A percentile compares a stretch with the other conserved stretches of the same genome.
phyloP scores from a whole-genome alignment of 768 basidiomycete genomes.

The Pleurotus giganteus region DNA sequence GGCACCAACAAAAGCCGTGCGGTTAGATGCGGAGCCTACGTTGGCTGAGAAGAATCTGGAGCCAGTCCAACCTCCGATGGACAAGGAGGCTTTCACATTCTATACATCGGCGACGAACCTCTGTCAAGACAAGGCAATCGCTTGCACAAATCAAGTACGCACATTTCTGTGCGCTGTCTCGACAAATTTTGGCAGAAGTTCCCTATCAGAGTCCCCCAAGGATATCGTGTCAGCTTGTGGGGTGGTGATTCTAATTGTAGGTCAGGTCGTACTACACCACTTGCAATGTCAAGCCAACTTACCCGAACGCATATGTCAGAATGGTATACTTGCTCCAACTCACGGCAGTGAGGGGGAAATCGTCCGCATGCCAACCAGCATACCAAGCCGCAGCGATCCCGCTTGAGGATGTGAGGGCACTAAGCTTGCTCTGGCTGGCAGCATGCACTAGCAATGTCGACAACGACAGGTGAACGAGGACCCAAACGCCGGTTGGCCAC shows the following conservation, averaged over 20 bases:
- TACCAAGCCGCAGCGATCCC: slow-evolving; percentile 57
- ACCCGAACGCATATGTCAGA: slow-evolving; percentile 72
- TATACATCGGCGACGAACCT: slow-evolving; percentile 20
- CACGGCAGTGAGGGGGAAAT: slow-evolving; percentile 51
- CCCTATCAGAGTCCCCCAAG: slow-evolving; percentile 40
- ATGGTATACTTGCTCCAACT: slow-evolving; percentile 68
- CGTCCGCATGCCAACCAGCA: slow-evolving; percentile 60
- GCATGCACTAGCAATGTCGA: neutral
- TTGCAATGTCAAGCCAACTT: slow-evolving; percentile 26
- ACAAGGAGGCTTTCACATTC: slow-evolving; percentile 55
- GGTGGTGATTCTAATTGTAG: slow-evolving; percentile 31
- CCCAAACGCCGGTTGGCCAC: neutral
- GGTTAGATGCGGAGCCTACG: slow-evolving; percentile 53
- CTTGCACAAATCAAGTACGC: slow-evolving; percentile 12
- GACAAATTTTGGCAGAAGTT: slow-evolving; percentile 56
- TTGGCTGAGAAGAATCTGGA: slow-evolving; percentile 59
- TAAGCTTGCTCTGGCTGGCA: neutral
- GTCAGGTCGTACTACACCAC: neutral
- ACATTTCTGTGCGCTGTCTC: slow-evolving; percentile 40
- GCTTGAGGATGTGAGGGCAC: neutral
- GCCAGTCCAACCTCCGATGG: slow-evolving; percentile 74
- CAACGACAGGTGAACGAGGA: neutral
- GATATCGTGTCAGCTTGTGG: slow-evolving; percentile 29
- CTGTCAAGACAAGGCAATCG: neutral
- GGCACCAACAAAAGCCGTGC: slow-evolving; percentile 65